Evolutionary conservation across 441 rosid species (phyloP), one percentile per base, ranked within the genome.

Genomic region (Eugenia klotzschiana): DNA sequence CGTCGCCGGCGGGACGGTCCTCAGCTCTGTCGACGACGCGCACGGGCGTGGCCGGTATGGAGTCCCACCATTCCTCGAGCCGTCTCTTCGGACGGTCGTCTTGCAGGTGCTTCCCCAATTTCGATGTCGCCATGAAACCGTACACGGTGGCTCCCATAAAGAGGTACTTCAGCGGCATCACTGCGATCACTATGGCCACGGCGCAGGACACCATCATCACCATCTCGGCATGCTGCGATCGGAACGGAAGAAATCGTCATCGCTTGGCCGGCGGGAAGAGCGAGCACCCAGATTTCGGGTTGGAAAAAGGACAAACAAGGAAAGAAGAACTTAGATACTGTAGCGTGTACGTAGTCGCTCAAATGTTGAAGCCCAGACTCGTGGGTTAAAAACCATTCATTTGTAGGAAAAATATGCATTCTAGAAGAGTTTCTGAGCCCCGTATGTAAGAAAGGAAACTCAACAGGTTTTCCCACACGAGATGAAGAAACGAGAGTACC

Each of bases 41-140:
- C 64, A 95, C 91, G 2, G 92, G 95, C 53, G 86, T 88, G 51
- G 93, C 86, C 7, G 99, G 99, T 88, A 96, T 94, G 0, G 98
- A 91, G 79, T 91, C 98, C 99, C 98, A 97, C 99, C 99, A 96
- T 87, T 94, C 98, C 81, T 90, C 88, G 53, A 91, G 82, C 86
- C 98, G 90, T 56, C 97, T 88, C 80, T 91, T 89, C 49, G 94
- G 93, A 84, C 87, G 90, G 43, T 89, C 91, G 51, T 89, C 89
- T 85, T 64, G 87, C 64, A 88, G 79, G 82, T 54, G 51, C 88
- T 87, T 90, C 80, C 94, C 94, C 8, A 91, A 46, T 82, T 87
- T 87, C 20, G 96, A 91, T 83, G 91, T 94, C 90, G 85, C 84
- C 6, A 91, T 27, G 80, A 91, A 89, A 83, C 55, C 53, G 56